These are phyloP conservation scores for Hydnomerulius pinastri DNA, from an alignment of 768 basidiomycete genomes.

Conservation along the genomic window DNA sequence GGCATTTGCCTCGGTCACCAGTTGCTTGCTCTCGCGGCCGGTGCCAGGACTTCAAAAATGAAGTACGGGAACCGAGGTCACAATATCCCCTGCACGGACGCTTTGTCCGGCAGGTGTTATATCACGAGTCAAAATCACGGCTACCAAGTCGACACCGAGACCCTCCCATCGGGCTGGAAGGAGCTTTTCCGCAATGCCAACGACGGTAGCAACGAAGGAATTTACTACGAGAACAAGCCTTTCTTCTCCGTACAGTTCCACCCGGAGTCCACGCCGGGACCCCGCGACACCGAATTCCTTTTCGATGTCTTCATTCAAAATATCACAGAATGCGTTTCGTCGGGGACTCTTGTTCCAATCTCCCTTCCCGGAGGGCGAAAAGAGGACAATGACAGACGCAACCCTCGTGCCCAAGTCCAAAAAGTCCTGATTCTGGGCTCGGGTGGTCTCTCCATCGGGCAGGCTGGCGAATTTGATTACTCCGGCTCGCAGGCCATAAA, in stretches of 20 bases:
- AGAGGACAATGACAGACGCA: constrained; percentile 75
- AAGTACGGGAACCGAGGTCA: constrained; percentile 99
- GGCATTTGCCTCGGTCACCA: constrained; percentile 99
- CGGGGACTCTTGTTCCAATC: constrained; percentile 56
- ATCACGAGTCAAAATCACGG: constrained; percentile 99
- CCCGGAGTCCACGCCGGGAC: constrained; percentile 95
- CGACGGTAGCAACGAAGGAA: constrained; percentile 96
- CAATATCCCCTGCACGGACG: constrained; percentile 96
- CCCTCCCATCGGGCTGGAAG: constrained; percentile 85
- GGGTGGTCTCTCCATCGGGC: constrained; percentile 96
- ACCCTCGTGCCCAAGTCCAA: constrained; percentile 73
- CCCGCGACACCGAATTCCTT: constrained; percentile 97
- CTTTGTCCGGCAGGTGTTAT: constrained; percentile 93
- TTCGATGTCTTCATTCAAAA: constrained; percentile 97
- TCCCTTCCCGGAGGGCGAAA: constrained; percentile 78
- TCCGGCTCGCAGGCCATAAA: constrained; percentile 99
- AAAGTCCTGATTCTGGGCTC: constrained; percentile 98
- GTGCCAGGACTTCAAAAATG: constrained; percentile 96
- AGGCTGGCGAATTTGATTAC: constrained; percentile 99
- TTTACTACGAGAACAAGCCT: constrained; percentile 89
- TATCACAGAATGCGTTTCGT: constrained; percentile 70
- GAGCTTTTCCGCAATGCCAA: constrained; percentile 97
- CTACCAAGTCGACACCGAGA: constrained; percentile 84
- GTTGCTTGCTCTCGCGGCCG: constrained; percentile 91
- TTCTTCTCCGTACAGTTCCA: constrained; percentile 99